Evolutionary conservation across 2,329 filamentous ascomycete species (phyloP).

Genomic region (Diaporthe aspalathi): DNA sequence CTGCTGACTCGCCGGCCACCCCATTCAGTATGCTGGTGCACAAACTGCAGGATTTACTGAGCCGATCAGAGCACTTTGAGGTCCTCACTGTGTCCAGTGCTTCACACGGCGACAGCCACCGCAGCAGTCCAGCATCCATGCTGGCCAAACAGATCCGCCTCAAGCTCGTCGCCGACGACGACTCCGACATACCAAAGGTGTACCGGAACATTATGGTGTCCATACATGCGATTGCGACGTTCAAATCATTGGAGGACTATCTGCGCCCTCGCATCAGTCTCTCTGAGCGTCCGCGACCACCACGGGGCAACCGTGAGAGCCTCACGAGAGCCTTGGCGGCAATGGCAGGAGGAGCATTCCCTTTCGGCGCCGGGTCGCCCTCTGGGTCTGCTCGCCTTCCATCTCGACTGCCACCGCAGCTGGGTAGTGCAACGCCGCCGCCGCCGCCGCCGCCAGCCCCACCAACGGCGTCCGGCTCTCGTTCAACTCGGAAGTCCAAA

Average conservation of each 20-base stretch:
- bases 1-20: conserved; percentile 77
- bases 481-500: conserved; percentile 59
- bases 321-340: conserved; percentile 78
- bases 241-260: conserved; percentile 97
- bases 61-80: conserved; percentile 97
- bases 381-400: conserved; percentile 59
- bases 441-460: conserved; percentile 48
- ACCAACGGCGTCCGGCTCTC: conserved; percentile 57
- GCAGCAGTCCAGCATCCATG: conserved; percentile 88
- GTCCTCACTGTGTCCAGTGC: conserved; percentile 94
- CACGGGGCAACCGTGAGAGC: conserved; percentile 70
- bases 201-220: conserved; percentile 98
- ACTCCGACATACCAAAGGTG: conserved; percentile 86
- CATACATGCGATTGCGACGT: conserved; percentile 97
- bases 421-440: conserved; percentile 43
- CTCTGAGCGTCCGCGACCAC: conserved; percentile 69
- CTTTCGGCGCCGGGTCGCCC: conserved; percentile 60
- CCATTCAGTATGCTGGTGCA: conserved; percentile 91
- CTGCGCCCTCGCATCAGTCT: conserved; percentile 88
- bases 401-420: conserved; percentile 52
- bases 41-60: conserved; percentile 95
- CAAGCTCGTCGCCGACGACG: conserved; percentile 88
- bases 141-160: conserved; percentile 94
- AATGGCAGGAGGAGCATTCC: conserved; percentile 77
- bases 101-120: conserved; percentile 73